Evolutionary conservation across 2,329 filamentous ascomycete species (phyloP).

Genomic region (Stagonosporopsis rhizophila): DNA sequence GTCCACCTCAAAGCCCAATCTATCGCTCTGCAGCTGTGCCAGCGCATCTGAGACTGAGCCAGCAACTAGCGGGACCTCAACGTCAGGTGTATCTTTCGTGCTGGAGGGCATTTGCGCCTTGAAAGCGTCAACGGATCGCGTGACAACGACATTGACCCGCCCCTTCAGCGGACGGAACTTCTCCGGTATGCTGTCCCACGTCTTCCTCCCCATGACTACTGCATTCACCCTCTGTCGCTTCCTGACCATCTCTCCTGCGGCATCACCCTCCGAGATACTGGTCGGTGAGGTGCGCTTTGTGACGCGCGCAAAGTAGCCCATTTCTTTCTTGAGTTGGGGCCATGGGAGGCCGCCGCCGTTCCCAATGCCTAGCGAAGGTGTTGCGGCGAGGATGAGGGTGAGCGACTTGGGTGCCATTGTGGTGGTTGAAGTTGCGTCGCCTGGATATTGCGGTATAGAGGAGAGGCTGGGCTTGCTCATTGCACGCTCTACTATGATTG

Average conservation of each 20-base stretch:
- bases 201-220: constrained; percentile 97
- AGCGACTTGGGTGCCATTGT: constrained; percentile 59
- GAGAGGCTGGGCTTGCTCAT: constrained; percentile 8
- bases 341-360: constrained; percentile 80
- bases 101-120: constrained; percentile 13
- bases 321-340: constrained; percentile 87
- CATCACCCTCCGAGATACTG: constrained; percentile 12
- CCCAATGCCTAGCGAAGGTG: constrained; percentile 90
- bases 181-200: constrained; percentile 87
- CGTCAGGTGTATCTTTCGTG: not conserved
- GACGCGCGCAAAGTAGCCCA: constrained; percentile 92
- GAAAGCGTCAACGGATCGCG: constrained; percentile 51
- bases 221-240: constrained; percentile 56
- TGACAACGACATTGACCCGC: constrained; percentile 83
- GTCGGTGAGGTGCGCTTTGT: constrained; percentile 69
- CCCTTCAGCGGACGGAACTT: constrained; percentile 80
- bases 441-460: not conserved
- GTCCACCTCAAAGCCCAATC: constrained; percentile 17
- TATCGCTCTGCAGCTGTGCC: constrained; percentile 57
- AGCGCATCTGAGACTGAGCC: constrained; percentile 58
- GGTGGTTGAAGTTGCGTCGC: not conserved
- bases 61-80: constrained; percentile 60
- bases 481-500: not conserved
- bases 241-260: not conserved
- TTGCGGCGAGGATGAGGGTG: constrained; percentile 93